phyloP scores from a whole-genome alignment of 2,329 filamentous ascomycete genomes.

The Balansia obtecta region DNA sequence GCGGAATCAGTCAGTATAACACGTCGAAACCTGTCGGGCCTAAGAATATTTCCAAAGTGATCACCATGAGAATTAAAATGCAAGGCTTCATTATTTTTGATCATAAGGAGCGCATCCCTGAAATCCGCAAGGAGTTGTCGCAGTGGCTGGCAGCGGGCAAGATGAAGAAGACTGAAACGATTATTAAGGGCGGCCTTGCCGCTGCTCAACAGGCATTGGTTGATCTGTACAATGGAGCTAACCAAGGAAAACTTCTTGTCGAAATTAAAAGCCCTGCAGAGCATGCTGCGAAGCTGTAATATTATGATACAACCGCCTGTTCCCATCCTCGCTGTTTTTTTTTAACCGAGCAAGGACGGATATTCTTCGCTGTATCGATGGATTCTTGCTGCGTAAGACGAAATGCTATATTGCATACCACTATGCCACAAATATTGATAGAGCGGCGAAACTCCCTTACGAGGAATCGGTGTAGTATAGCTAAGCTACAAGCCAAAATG shows the following conservation, averaged over 20 bases:
- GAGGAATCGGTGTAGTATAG: too few species aligned
- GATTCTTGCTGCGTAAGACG: too few species aligned
- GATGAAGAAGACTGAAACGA: constrained; percentile 57
- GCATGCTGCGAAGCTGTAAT: constrained; percentile 11
- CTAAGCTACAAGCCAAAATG: too few species aligned
- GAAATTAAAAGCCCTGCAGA: constrained; percentile 31
- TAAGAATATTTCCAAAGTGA: constrained; percentile 39
- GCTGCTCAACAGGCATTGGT: constrained; percentile 51
- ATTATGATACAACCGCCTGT: too few species aligned
- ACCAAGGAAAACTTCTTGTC: constrained; percentile 55
- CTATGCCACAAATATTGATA: too few species aligned
- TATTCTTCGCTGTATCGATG: too few species aligned
- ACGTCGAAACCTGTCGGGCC: constrained; percentile 40
- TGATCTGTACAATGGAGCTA: constrained; percentile 54
- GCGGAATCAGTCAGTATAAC: constrained; percentile 60
- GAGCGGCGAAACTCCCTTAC: too few species aligned
- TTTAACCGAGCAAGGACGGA: too few species aligned
- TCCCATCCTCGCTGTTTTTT: too few species aligned
- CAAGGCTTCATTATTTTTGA: constrained; percentile 67
- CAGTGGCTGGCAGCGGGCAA: constrained; percentile 61
- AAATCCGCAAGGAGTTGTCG: constrained; percentile 47
- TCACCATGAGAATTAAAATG: constrained; percentile 46
- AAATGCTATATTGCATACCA: too few species aligned
- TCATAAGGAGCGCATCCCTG: constrained; percentile 42
- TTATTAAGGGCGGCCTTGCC: constrained; percentile 55